Conservation (phyloP, 2,329 filamentous ascomycete genomes). For the Alternaria conjuncta region DNA sequence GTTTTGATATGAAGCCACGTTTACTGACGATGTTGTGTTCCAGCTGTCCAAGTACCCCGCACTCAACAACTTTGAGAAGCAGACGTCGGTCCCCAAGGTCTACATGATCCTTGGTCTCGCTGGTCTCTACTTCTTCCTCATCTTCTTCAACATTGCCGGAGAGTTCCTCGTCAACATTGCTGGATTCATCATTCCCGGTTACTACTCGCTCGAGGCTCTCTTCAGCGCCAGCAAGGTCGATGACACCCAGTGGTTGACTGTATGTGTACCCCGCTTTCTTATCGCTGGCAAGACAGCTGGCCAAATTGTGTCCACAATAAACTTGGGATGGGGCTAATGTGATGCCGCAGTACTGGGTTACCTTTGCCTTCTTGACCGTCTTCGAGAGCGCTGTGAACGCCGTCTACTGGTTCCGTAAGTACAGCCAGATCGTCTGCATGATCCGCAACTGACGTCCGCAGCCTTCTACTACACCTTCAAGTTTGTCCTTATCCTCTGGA, state of each 20-base stretch:
- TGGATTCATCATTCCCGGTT: slow-evolving; percentile 81
- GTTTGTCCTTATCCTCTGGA: slow-evolving; percentile 96
- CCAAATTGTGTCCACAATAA: neutral
- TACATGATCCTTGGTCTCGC: slow-evolving; percentile 79
- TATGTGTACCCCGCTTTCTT: slow-evolving; percentile 37
- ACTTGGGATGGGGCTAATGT: slow-evolving; percentile 20
- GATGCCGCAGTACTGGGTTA: slow-evolving; percentile 76
- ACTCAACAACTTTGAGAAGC: slow-evolving; percentile 85
- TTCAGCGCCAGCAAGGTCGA: slow-evolving; percentile 75
- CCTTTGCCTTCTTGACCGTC: slow-evolving; percentile 82
- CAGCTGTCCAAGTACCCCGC: slow-evolving; percentile 86
- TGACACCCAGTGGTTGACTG: slow-evolving; percentile 79
- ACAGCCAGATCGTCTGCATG: neutral
- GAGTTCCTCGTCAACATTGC: slow-evolving; percentile 87
- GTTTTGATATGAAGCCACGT: neutral
- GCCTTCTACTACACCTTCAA: slow-evolving; percentile 99
- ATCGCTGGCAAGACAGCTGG: slow-evolving; percentile 1
- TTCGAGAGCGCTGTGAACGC: slow-evolving; percentile 82
- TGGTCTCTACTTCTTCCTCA: slow-evolving; percentile 86
- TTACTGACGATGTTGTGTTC: slow-evolving; percentile 32
- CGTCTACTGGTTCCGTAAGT: slow-evolving; percentile 82
- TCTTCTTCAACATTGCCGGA: slow-evolving; percentile 90
- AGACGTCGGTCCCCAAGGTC: slow-evolving; percentile 82
- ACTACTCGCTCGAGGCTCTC: slow-evolving; percentile 81
- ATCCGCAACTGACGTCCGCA: slow-evolving; percentile 26